phyloP scores from a whole-genome alignment of 2,329 filamentous ascomycete species.

The Exophiala bonariae region DNA sequence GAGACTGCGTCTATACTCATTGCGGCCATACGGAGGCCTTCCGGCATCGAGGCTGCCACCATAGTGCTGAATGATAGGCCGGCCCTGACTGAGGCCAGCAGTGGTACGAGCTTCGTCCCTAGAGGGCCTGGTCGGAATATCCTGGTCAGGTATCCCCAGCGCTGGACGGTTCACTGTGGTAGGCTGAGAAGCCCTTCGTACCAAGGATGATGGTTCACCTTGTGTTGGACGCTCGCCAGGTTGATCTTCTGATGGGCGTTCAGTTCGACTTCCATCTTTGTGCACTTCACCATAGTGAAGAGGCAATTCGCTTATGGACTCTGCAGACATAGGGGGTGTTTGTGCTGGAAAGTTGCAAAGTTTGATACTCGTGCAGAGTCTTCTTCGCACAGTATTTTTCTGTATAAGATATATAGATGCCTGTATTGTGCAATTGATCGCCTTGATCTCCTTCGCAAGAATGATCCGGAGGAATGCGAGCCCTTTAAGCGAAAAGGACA shows the following conservation, averaged over 20 bases:
- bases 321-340: not conserved
- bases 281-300: constrained; percentile 1
- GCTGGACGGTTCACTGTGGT: not conserved
- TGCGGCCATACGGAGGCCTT: not conserved
- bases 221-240: not conserved
- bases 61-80: not conserved
- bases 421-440: too few relatives aligned
- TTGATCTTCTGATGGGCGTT: not conserved
- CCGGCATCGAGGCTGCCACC: not conserved
- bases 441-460: too few relatives aligned
- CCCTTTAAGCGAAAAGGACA: too few relatives aligned
- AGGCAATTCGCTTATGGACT: not conserved
- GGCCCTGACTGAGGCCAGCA: not conserved
- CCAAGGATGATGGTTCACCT: not conserved
- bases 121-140: not conserved
- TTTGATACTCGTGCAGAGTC: not conserved
- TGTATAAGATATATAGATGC: not conserved
- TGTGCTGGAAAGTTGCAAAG: not conserved
- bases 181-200: not conserved
- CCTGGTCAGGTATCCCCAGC: not conserved
- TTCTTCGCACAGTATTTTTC: not conserved
- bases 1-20: constrained; percentile 1
- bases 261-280: not conserved
- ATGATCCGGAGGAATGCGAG: too few relatives aligned
- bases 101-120: not conserved